Percentiles rank a stretch among this genome's conserved stretches.
Evolutionary conservation across 1,284 basidiomycete genomes (phyloP).

Genomic region (Cutaneotrichosporon spelunceum): DNA sequence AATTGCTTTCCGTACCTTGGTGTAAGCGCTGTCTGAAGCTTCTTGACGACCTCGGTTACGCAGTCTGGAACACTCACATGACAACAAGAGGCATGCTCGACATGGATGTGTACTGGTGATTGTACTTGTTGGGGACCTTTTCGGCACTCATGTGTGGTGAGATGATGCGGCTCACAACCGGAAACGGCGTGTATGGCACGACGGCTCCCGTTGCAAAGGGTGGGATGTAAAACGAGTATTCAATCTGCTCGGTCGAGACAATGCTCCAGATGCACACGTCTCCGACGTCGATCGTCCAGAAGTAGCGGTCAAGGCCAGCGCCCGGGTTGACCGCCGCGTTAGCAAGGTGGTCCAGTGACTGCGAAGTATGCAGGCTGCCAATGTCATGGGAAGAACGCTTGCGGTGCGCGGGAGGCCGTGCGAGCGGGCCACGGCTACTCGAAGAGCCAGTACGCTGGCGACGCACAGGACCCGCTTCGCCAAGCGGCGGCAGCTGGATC

Average conservation of each 20-base stretch:
- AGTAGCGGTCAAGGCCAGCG: slow-evolving; percentile 18
- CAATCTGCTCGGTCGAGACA: slow-evolving; percentile 46
- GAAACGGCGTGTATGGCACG: slow-evolving; percentile 82
- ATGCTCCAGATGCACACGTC: slow-evolving; percentile 49
- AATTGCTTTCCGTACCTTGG: slow-evolving; percentile 88
- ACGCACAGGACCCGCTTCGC: slow-evolving; percentile 44
- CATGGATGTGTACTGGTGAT: slow-evolving; percentile 38
- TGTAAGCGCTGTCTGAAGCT: slow-evolving; percentile 24
- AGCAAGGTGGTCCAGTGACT: slow-evolving; percentile 27
- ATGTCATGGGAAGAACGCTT: slow-evolving; percentile 37
- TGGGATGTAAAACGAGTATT: slow-evolving; percentile 88
- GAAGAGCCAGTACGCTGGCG: slow-evolving; percentile 40
- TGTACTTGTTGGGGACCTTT: slow-evolving; percentile 27
- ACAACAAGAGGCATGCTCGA: slow-evolving; percentile 39
- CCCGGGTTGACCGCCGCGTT: slow-evolving; percentile 3
- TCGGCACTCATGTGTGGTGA: slow-evolving; percentile 60
- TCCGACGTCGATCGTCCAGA: slow-evolving; percentile 43
- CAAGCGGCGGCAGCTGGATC: slow-evolving; percentile 31
- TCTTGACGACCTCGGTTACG: too few relatives aligned
- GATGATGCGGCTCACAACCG: slow-evolving; percentile 75
- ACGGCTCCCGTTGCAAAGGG: slow-evolving; percentile 55
- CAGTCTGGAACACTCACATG: slow-evolving; percentile 34
- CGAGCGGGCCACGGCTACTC: slow-evolving; percentile 28
- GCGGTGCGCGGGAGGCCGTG: slow-evolving; percentile 33
- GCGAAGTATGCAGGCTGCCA: neutral